Conservation (phyloP, 1,284 basidiomycete genomes). For the Amylostereum chailletii region DNA sequence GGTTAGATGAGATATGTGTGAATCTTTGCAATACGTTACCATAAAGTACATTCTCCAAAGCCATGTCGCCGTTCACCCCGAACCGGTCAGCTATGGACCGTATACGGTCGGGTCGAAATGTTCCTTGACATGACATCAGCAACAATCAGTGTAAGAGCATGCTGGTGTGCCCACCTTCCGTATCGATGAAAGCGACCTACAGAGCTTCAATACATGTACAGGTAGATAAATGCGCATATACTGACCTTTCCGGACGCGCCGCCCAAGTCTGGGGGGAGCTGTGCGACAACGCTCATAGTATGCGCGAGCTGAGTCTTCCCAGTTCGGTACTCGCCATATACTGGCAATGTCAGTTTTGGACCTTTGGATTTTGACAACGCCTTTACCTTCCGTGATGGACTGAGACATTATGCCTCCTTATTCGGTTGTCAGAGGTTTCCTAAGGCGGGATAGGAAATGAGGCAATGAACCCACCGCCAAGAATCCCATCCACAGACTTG, state of each 20-base stretch:
- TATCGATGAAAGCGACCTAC: slow-evolving; percentile 88
- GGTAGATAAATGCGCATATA: slow-evolving; percentile 6
- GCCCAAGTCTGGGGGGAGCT: slow-evolving; percentile 83
- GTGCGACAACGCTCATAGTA: slow-evolving; percentile 84
- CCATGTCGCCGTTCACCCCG: slow-evolving; percentile 81
- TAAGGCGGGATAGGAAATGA: slow-evolving; percentile 17
- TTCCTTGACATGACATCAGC: slow-evolving; percentile 38
- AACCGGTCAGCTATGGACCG: slow-evolving; percentile 85
- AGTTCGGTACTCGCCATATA: slow-evolving; percentile 76
- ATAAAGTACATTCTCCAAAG: slow-evolving; percentile 80
- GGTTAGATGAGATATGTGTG: neutral
- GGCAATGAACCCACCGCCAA: slow-evolving; percentile 60
- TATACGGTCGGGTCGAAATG: slow-evolving; percentile 89
- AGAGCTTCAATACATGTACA: neutral
- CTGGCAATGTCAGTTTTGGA: slow-evolving; percentile 23
- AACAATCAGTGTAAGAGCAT: slow-evolving; percentile 29
- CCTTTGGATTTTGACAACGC: neutral
- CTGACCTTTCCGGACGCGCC: slow-evolving; percentile 80
- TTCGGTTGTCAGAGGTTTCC: neutral
- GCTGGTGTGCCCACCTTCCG: slow-evolving; percentile 53
- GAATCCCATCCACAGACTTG: slow-evolving; percentile 80
- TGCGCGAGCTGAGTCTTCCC: slow-evolving; percentile 91
- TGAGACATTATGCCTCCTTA: slow-evolving; percentile 82
- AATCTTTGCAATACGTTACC: slow-evolving; percentile 37
- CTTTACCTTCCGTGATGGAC: slow-evolving; percentile 80